Base-by-base conservation (phyloP, 148 eudicot genomes). In the Cornus florida region DNA sequence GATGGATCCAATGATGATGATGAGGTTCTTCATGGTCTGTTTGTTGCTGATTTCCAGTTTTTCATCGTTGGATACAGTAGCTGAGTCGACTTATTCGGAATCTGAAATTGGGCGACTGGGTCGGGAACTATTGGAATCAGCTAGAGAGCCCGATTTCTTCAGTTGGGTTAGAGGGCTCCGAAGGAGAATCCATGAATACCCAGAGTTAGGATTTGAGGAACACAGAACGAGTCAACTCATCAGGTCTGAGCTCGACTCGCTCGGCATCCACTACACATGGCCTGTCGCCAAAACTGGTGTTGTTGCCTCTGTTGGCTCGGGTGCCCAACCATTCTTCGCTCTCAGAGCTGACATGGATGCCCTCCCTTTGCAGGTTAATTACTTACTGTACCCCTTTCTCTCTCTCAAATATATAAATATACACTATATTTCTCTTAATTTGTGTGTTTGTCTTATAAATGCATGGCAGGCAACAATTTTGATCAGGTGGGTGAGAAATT, bases 341-440 rank as follows among this genome's bases (percentile, higher is more conserved):
- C 89, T 91, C 11, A 82, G 95, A 67, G 95, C 95, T 67, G 93
- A 91, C 75, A 91, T 91, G 95, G 95, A 91, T 81, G 95, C 93
- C 41, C 93, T 91, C 43, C 84, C 93, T 74, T 67, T 91, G 32
- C 95, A 91, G 70, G 23, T 5, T 35, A 35, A 35, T 35, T 35
- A 35, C 28, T 28, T 28, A 28, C 28, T 28, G 28, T 28, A 28
- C 38, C 38, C 38, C 38, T 35, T 14, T 32, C 69, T 41, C 16
- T 53, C 72, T 12, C 22, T 23, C 43, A 28, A 28, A 28, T 28
- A 28, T 28, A 28, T 28, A 0, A 28, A 28, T 28, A 28, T 28
- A 28, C 28, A 28, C 28, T 28, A 28, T 1, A 28, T 28, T 28
- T 28, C 28, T 28, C 28, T 28, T 28, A 28, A 28, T 28, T 28